These are phyloP conservation scores for Grigorovia humatica DNA, from an alignment of 805 yeast species.

Conservation along the genomic window DNA sequence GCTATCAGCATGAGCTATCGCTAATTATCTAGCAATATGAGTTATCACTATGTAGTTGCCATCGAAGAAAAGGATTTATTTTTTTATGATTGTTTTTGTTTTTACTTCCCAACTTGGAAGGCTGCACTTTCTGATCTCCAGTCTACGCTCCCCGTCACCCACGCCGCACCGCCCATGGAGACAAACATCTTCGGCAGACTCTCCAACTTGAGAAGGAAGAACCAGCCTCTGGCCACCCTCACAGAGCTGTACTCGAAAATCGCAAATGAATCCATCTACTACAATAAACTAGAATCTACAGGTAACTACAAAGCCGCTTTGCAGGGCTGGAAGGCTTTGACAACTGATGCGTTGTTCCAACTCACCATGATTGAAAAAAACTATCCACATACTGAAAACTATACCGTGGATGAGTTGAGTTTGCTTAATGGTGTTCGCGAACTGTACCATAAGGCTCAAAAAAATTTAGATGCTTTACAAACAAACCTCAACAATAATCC, in stretches of 20 bases:
- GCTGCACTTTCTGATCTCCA: neutral
- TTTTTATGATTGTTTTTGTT: too few relatives aligned
- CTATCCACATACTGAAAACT: constrained; percentile 24
- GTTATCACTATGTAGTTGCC: too few relatives aligned
- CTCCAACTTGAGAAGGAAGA: constrained; percentile 37
- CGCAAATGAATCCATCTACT: constrained; percentile 48
- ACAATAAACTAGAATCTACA: constrained; percentile 48
- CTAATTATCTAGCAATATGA: too few relatives aligned
- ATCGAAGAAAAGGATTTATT: too few relatives aligned
- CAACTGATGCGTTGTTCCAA: constrained; percentile 47
- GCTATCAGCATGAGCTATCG: too few relatives aligned
- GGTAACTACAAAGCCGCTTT: constrained; percentile 44
- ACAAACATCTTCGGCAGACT: constrained; percentile 10
- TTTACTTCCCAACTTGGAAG: neutral
- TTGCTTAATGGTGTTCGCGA: constrained; percentile 33
- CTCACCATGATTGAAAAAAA: constrained; percentile 42
- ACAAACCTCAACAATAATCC: constrained; percentile 8
- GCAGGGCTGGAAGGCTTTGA: constrained; percentile 67
- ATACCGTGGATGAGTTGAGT: constrained; percentile 37
- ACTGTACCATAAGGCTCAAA: constrained; percentile 29
- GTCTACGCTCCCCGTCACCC: neutral
- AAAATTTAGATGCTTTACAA: constrained; percentile 32
- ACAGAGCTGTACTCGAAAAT: constrained; percentile 51
- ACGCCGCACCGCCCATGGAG: neutral
- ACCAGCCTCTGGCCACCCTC: constrained; percentile 48